Percentiles rank a stretch among this genome's conserved stretches.
Evolutionary conservation across 257 asterid species (phyloP).

Genomic region (Verbena officinalis): DNA sequence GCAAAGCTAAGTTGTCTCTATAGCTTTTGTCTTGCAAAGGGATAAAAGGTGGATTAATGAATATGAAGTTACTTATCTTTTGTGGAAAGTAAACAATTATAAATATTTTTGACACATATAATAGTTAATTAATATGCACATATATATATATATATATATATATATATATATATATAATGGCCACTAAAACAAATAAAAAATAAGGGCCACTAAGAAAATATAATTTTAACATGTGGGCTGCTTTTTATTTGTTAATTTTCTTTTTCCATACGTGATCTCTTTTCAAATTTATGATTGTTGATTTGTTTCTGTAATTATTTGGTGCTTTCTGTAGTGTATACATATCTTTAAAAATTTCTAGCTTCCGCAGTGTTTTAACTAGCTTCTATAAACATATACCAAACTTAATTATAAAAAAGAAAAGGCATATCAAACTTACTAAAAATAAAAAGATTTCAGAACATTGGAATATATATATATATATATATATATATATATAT

Average conservation of each 20-base stretch:
- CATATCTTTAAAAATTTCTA: too few species aligned
- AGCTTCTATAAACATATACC: too few species aligned
- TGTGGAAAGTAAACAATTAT: constrained; percentile 44
- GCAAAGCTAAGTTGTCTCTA: constrained; percentile 86
- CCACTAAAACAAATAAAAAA: constrained; percentile 2
- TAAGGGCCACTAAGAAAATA: constrained; percentile 3
- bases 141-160: too few species aligned
- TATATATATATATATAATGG: too few species aligned
- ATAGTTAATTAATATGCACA: background rate
- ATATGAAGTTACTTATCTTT: constrained; percentile 57
- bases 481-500: too few species aligned
- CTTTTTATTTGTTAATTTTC: background rate
- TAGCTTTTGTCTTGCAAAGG: constrained; percentile 43
- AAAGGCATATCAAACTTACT: too few species aligned
- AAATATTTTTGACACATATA: constrained; percentile 13
- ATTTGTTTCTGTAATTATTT: too few species aligned
- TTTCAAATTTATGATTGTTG: background rate
- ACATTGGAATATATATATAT: too few species aligned
- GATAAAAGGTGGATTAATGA: constrained; percentile 58
- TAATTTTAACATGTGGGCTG: background rate
- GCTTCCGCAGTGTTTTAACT: too few species aligned
- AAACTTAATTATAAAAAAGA: too few species aligned
- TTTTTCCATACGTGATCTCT: background rate
- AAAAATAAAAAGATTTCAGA: too few species aligned
- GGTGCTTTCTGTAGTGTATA: background rate